phyloP scores from a whole-genome alignment of 495 filamentous ascomycete genomes.

The Aspergillus conjunctus region DNA sequence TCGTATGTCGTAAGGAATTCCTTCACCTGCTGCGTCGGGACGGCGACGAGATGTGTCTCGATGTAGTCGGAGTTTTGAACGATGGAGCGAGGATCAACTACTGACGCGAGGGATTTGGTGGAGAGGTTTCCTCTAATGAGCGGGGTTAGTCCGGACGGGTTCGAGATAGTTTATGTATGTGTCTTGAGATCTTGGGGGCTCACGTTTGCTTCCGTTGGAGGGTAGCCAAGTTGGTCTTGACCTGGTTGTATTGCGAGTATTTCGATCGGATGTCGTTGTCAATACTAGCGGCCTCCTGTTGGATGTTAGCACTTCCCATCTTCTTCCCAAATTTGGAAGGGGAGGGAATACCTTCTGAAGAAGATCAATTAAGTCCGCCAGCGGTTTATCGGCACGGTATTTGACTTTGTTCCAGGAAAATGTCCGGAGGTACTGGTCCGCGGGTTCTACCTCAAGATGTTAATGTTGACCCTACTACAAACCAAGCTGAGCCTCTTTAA shows the following conservation, averaged over 20 bases:
- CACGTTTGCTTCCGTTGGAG: slow-evolving; percentile 88
- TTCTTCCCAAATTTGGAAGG: background rate
- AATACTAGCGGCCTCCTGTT: slow-evolving; percentile 77
- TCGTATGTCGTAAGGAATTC: slow-evolving; percentile 91
- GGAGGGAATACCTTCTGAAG: slow-evolving; percentile 70
- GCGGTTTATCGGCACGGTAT: slow-evolving; percentile 86
- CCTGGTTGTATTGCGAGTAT: slow-evolving; percentile 86
- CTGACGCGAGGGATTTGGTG: slow-evolving; percentile 85
- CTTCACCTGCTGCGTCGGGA: slow-evolving; percentile 74
- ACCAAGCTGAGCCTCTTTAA: background rate
- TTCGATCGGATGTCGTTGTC: slow-evolving; percentile 95
- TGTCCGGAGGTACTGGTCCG: slow-evolving; percentile 84
- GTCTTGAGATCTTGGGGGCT: slow-evolving; percentile 21
- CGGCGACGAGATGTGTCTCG: slow-evolving; percentile 89
- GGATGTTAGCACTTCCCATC: slow-evolving; percentile 3
- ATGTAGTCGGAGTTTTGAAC: slow-evolving; percentile 93
- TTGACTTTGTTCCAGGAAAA: slow-evolving; percentile 97
- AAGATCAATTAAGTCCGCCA: slow-evolving; percentile 80
- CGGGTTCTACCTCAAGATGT: slow-evolving; percentile 66
- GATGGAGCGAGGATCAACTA: slow-evolving; percentile 76
- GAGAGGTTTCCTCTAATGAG: slow-evolving; percentile 80
- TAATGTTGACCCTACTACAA: background rate
- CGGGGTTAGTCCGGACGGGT: slow-evolving; percentile 21
- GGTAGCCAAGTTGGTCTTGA: slow-evolving; percentile 76
- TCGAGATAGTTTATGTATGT: background rate